Conservation (phyloP, 73 alveolate species). For the Tetrahymena malaccensis region DNA sequence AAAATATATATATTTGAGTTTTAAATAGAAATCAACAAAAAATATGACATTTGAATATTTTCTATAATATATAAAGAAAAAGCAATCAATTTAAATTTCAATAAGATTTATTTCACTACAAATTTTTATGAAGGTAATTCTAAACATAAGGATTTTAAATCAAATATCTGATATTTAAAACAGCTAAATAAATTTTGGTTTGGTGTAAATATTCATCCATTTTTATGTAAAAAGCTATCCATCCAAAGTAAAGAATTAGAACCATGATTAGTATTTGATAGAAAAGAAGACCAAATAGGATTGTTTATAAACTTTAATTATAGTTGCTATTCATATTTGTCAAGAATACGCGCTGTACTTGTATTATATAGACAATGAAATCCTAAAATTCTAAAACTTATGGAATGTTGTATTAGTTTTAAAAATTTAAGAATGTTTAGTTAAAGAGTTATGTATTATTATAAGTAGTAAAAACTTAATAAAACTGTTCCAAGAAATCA, state of each 20-base stretch:
- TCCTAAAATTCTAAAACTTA: background rate
- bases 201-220: background rate
- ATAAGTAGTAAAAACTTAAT: background rate
- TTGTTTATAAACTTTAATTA: background rate
- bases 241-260: background rate
- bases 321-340: background rate
- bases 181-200: background rate
- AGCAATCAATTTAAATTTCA: too few relatives aligned
- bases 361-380: background rate
- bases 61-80: too few relatives aligned
- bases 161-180: background rate
- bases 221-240: background rate
- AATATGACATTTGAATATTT: too few relatives aligned
- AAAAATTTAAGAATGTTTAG: background rate
- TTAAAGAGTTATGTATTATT: background rate
- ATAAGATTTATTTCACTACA: background rate
- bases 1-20: too few relatives aligned
- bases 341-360: background rate
- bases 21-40: too few relatives aligned
- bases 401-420: background rate
- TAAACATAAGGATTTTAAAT: background rate
- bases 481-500: background rate
- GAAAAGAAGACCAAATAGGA: background rate
- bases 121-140: background rate
- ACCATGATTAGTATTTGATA: background rate